Evolutionary conservation across 169 alveolate genomes (phyloP), one percentile per base, ranked within the genome.

Genomic region (Plasmodium cynomolgi): DNA sequence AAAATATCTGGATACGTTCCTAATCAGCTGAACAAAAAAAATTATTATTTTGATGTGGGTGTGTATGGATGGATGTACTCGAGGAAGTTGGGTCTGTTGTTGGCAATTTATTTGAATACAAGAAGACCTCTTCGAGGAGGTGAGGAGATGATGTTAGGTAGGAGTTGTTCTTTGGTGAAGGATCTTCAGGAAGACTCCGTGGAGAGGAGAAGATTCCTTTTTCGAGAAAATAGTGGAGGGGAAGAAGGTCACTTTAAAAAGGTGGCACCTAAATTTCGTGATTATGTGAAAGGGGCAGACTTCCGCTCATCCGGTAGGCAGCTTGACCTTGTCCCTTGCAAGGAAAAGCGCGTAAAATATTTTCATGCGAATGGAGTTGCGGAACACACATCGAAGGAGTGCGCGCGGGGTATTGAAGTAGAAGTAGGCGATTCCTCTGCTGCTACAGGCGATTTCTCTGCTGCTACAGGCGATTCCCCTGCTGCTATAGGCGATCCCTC

Each of bases 21-120:
- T 11, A 72, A 95, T 37, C 93, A 94, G 81, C 83, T 93, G 29
- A 94, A 94, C 17, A 93, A 92, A 62, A 90, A 93, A 41, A 92
- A 96, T 93, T 91, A 90, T 13, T 85, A 93, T 68, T 96, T 96
- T 93, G 92, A 94, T 83, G 84, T 96, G 15, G 41, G 91, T 26
- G 95, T 93, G 33, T 94, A 93, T 81, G 97, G 97, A 15, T 96
- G 94, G 95, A 58, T 72, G 23, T 91, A 77, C 31, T 96, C 97
- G 13, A 91, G 93, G 81, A 95, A 93, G 39, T 20, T 73, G 29
- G 93, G 96, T n/a, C 39, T 80, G 1, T 1, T 80, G 15, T 29
- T 80, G 31, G 85, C 85, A 0, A 80, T 80, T 41, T 47, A 80
- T 80, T 29, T 80, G n/a, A 80, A 80, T 44, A n/a, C 26, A 8